Conservation (phyloP, 805 yeast genomes). For the Cyberlindnera samutprakarnensis region DNA sequence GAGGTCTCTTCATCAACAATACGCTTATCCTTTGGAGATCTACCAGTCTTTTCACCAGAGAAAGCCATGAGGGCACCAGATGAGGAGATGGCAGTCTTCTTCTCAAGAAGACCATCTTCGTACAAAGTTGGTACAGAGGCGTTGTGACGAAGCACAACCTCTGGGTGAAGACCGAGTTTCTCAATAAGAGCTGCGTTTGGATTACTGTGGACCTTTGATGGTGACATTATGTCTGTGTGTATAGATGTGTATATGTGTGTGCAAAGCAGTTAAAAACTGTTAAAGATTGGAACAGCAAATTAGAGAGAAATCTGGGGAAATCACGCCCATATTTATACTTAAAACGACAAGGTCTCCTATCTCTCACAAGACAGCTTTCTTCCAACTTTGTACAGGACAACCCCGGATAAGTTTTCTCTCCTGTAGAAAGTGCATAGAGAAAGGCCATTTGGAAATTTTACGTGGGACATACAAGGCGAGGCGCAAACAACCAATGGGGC, state of each 20-base stretch:
- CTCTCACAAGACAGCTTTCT: too few species aligned
- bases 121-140: conserved; percentile 89
- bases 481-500: too few species aligned
- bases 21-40: conserved; percentile 98
- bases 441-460: too few species aligned
- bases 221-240: conserved; percentile 17
- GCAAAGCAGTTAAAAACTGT: too few species aligned
- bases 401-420: too few species aligned
- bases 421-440: too few species aligned
- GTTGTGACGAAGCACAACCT: conserved; percentile 73
- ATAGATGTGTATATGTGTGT: background rate
- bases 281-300: too few species aligned
- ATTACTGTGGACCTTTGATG: conserved; percentile 17
- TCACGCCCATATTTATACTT: too few species aligned
- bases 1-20: conserved; percentile 93
- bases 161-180: conserved; percentile 45
- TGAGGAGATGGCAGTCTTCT: conserved; percentile 84
- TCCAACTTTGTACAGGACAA: too few species aligned
- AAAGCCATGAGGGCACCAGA: conserved; percentile 94
- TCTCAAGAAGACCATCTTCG: conserved; percentile 89
- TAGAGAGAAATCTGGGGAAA: too few species aligned
- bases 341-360: too few species aligned
- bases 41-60: conserved; percentile 94
- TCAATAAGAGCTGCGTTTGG: conserved; percentile 17
- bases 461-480: too few species aligned